These are phyloP conservation scores for Pleurotus citrinopileatus DNA, from an alignment of 768 basidiomycete species.

Conservation along the genomic window DNA sequence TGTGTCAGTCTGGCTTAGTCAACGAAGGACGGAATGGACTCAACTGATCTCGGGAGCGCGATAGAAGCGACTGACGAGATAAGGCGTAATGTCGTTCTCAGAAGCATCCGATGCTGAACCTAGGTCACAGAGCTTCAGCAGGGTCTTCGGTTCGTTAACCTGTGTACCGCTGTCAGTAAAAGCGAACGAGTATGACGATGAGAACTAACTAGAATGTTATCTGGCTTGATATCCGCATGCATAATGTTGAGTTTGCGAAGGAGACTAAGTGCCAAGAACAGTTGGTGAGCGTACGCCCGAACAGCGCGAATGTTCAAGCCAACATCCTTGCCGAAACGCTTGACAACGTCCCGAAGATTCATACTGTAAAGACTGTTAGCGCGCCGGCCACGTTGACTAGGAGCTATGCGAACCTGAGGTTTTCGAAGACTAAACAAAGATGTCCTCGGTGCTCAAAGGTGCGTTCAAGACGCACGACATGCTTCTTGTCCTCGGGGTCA, in stretches of 20 bases:
- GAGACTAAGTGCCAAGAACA: conserved; percentile 84
- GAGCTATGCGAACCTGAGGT: conserved; percentile 74
- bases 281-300: conserved; percentile 97
- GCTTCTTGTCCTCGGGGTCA: conserved; percentile 96
- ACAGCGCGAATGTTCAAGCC: conserved; percentile 95
- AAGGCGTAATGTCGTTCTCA: conserved; percentile 97
- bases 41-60: conserved; percentile 98
- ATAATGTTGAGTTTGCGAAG: conserved; percentile 90
- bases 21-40: conserved; percentile 22
- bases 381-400: background rate
- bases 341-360: conserved; percentile 97
- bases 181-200: background rate
- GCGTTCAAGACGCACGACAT: conserved; percentile 87
- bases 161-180: no score
- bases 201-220: conserved; percentile 84
- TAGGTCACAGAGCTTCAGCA: conserved; percentile 92
- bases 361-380: conserved; percentile 50
- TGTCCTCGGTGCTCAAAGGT: conserved; percentile 98
- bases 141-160: conserved; percentile 94
- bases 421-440: conserved; percentile 94
- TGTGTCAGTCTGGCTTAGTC: conserved; percentile 14
- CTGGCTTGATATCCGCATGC: conserved; percentile 99
- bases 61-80: conserved; percentile 96
- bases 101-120: conserved; percentile 95
- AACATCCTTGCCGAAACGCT: conserved; percentile 97